Percentiles rank a stretch among this genome's conserved stretches.
Evolutionary conservation across 1,284 basidiomycete species (phyloP).

Genomic region (Inonotus obliquus): DNA sequence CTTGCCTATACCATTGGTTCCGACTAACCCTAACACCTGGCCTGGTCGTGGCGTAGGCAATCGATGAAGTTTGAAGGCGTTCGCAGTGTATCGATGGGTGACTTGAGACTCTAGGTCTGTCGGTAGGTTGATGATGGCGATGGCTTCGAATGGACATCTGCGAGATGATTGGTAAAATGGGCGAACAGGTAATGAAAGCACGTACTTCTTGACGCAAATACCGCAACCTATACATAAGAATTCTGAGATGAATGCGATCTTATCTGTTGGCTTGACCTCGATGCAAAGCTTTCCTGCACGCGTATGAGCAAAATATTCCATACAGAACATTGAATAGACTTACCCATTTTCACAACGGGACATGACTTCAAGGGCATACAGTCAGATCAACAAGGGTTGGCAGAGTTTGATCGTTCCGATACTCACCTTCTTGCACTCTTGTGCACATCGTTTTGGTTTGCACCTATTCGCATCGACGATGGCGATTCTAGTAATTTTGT

Average conservation of each 20-base stretch:
- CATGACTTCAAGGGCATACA: constrained; percentile 61
- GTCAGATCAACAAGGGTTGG: background rate
- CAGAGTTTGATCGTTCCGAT: background rate
- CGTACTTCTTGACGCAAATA: constrained; percentile 97
- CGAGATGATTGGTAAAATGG: constrained; percentile 10
- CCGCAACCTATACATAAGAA: constrained; percentile 96
- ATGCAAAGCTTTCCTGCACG: constrained; percentile 88
- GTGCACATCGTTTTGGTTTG: constrained; percentile 89
- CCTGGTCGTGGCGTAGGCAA: constrained; percentile 93
- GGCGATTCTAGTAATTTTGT: constrained; percentile 95
- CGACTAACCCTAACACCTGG: constrained; percentile 92
- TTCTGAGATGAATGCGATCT: constrained; percentile 97
- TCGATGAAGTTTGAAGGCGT: constrained; percentile 96
- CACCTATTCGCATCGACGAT: constrained; percentile 92
- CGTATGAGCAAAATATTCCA: background rate
- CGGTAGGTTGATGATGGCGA: constrained; percentile 94
- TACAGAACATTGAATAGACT: constrained; percentile 26
- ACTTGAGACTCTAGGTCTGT: constrained; percentile 93
- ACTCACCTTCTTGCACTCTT: constrained; percentile 86
- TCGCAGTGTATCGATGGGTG: constrained; percentile 95
- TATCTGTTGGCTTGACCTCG: constrained; percentile 89
- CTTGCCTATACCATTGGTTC: constrained; percentile 98
- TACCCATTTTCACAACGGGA: constrained; percentile 97
- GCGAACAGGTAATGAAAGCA: constrained; percentile 12
- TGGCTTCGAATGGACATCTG: constrained; percentile 97